Evolutionary conservation across 768 basidiomycete species (phyloP), one percentile per base, ranked within the genome.

Genomic region (Omphalotus guepiniiformis): DNA sequence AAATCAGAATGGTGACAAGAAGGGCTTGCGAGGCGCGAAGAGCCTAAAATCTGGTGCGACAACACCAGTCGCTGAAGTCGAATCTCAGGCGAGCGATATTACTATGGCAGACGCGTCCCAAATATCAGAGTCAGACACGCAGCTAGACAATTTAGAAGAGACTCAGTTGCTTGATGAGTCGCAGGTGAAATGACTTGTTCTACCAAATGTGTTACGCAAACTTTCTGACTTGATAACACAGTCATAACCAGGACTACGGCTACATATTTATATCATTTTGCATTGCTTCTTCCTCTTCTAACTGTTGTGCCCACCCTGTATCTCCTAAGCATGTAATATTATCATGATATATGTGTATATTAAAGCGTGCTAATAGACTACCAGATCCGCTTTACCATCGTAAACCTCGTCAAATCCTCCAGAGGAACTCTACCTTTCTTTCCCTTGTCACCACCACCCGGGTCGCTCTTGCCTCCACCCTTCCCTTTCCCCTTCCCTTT

Each of bases 361-460:
- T n/a, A n/a, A n/a, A n/a, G n/a, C n/a, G n/a, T n/a, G n/a, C n/a
- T n/a, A n/a, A n/a, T n/a, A 32, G n/a, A 32, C 61, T 70, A 80
- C 76, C 76, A 94, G 37, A 95, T 94, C 43, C 90, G 75, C 61
- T 95, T 95, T 38, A 95, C 87, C 93, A 97, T 97, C 16, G 93
- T 95, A 71, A 88, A 97, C 47, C 93, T 67, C 27, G 91, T 95
- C 40, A 97, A 75, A 59, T 95, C 91, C 62, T 96, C 93, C 41
- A 97, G 65, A 49, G 80, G 79, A 48, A 89, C 75, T 38, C 82
- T 71, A 48, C 78, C 83, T 58, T 73, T 79, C 63, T 78, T 81
- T 34, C 70, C 64, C 32, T 59, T 61, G 9, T 53, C 57, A 34
- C 60, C 63, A 18, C 67, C 69, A n/a, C 62, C 28, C 23, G 23